phyloP scores from a whole-genome alignment of 1,139 yeast species.

The Pichia sp. region DNA sequence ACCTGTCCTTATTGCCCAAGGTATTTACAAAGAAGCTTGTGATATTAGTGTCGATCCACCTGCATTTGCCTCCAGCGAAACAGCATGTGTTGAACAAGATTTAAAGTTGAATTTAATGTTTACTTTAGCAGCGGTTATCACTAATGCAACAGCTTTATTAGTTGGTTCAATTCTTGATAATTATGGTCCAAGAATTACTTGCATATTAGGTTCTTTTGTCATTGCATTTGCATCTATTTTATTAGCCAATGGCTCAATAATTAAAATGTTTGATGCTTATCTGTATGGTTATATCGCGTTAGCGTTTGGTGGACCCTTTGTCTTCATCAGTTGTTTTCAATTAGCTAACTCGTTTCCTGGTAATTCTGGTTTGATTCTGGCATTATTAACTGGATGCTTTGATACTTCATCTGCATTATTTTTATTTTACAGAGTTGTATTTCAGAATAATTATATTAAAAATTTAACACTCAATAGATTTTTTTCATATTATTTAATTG shows the following conservation, averaged over 20 bases:
- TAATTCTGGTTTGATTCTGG: conserved; percentile 5
- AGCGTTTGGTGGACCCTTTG: conserved; percentile 79
- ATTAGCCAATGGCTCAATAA: conserved; percentile 35
- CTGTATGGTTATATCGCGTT: conserved; percentile 57
- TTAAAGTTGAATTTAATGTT: conserved; percentile 74
- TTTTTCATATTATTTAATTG: conserved; percentile 58
- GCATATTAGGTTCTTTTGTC: conserved; percentile 61
- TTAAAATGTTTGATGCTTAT: conserved; percentile 48
- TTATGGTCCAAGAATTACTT: conserved; percentile 75
- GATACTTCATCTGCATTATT: conserved; percentile 43
- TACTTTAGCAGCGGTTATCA: conserved; percentile 78
- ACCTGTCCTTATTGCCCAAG: conserved; percentile 69
- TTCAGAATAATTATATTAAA: conserved; percentile 38
- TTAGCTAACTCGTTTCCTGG: conserved; percentile 66
- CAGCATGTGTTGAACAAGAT: conserved; percentile 65
- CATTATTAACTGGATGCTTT: conserved; percentile 5
- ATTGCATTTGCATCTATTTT: conserved; percentile 48
- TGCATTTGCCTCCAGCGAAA: conserved; percentile 13
- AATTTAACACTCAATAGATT: conserved; percentile 42
- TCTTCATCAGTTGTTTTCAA: conserved; percentile 74
- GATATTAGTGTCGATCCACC: conserved; percentile 19
- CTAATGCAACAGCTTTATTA: conserved; percentile 76
- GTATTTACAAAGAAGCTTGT: conserved; percentile 66
- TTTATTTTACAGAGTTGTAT: conserved; percentile 56
- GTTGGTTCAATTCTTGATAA: conserved; percentile 75